Evolutionary conservation across 805 yeast genomes (phyloP), one percentile per base, ranked within the genome.

Genomic region (Starmerella sirachaensis): DNA sequence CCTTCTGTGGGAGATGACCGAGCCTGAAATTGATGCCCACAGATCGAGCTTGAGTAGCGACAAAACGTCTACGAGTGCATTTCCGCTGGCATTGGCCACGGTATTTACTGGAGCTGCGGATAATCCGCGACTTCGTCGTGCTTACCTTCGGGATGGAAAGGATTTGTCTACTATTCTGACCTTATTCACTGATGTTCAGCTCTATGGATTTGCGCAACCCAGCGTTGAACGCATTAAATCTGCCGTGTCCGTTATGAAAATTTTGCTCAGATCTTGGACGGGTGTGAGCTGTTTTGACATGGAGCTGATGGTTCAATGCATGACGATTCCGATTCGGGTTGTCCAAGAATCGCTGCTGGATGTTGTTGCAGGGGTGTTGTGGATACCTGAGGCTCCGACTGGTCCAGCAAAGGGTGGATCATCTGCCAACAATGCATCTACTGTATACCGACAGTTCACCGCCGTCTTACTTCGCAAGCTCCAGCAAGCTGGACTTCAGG

Each of bases 201-300:
- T 42, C 12, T 41, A 46, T 18, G 31, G 37, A 4, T 35, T 61
- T 14, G 63, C 66, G 7, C 70, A 70, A 35, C 54, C 66, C 20
- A 67, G 67, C 40, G 58, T 64, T 20, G 77, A 72, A 26, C 72
- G 67, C 46, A 60, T 84, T 20, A 78, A 77, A 40, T 69, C 67
- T 41, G 62, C 74, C 11, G 72, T 85, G 0, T 65, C 70, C 29
- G 63, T 83, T 7, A 55, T 88, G 2, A 60, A 79, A 0, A 55
- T 69, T 4, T 60, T 82, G 18, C 58, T 88, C 33, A 79, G 82
- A 43, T 67, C 74, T 23, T 78, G 88, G 74, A 66, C 79, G 10
- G 99, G 98, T 0, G 51, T 85, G 2, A 58, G 65, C 29, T 77
- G 85, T 53, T 61, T 91, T 29, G 58, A 63, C n/a, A 65, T 69